phyloP scores from a whole-genome alignment of 2,329 filamentous ascomycete genomes.

The Colletotrichum destructivum region DNA sequence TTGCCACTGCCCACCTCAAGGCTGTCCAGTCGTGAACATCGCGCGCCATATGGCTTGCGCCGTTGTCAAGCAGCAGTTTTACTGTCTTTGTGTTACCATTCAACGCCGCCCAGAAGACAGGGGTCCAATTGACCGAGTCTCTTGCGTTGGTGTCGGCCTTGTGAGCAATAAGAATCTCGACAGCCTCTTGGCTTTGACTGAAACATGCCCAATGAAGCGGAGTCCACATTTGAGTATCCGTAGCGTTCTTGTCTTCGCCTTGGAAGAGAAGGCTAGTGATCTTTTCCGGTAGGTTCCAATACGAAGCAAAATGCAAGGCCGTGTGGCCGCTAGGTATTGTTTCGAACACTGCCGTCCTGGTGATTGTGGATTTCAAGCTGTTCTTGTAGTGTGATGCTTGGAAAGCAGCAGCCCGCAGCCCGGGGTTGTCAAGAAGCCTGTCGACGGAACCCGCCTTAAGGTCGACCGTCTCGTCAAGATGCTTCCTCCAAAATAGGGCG shows the following conservation, averaged over 20 bases:
- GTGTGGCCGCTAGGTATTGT: not conserved
- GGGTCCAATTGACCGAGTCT: not conserved
- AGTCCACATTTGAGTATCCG: not conserved
- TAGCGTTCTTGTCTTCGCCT: not conserved
- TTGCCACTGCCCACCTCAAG: not conserved
- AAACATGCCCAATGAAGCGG: constrained; percentile 1
- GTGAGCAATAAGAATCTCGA: not conserved
- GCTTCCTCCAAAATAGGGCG: not conserved
- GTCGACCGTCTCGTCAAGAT: not conserved
- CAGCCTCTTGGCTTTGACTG: not conserved
- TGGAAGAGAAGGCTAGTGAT: not conserved
- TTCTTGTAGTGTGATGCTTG: not conserved
- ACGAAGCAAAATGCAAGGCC: not conserved
- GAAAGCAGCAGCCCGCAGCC: not conserved
- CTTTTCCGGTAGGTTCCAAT: not conserved
- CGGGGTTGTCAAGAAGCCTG: not conserved
- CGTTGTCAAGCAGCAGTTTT: not conserved
- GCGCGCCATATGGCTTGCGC: not conserved
- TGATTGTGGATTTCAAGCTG: not conserved
- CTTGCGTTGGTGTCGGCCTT: not conserved
- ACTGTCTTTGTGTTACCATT: not conserved
- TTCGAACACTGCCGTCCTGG: not conserved
- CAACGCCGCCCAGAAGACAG: not conserved
- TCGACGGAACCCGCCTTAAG: not conserved
- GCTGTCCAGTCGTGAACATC: not conserved